phyloP scores from a whole-genome alignment of 1,284 basidiomycete genomes.

The Sporisorium graminicola region DNA sequence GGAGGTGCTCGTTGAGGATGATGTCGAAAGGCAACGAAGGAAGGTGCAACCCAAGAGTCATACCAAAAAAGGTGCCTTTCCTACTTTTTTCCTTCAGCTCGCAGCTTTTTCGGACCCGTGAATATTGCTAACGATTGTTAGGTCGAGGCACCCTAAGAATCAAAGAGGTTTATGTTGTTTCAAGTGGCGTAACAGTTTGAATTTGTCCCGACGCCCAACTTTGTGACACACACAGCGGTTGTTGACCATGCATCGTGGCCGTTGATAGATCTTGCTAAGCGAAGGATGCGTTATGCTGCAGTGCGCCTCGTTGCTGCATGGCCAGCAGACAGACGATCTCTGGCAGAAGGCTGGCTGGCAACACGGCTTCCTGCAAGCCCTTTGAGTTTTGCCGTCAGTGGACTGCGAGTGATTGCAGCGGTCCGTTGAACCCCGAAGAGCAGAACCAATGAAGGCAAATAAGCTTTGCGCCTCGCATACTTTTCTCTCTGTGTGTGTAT shows the following conservation, averaged over 20 bases:
- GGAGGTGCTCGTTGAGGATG: neutral
- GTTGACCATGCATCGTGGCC: neutral
- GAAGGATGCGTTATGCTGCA: neutral
- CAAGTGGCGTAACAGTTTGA: neutral
- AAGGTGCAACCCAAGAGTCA: neutral
- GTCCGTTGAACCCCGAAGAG: too few relatives aligned
- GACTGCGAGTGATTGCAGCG: too few relatives aligned
- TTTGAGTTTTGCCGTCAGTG: too few relatives aligned
- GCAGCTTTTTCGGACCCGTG: neutral
- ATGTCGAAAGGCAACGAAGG: neutral
- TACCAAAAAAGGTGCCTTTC: neutral
- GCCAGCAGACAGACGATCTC: neutral
- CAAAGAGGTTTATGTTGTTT: neutral
- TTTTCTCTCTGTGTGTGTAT: too few relatives aligned
- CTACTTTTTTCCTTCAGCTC: neutral
- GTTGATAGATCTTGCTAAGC: conserved; percentile 2
- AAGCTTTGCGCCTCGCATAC: neutral
- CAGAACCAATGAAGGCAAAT: too few relatives aligned
- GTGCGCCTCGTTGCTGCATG: neutral
- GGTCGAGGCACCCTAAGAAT: too few relatives aligned
- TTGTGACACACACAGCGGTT: conserved; percentile 1
- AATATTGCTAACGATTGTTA: too few relatives aligned
- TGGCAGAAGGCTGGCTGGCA: too few relatives aligned
- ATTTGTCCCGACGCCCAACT: neutral
- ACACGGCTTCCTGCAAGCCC: too few relatives aligned